Conservation (phyloP, 2,329 filamentous ascomycete species). For the Berkeleyomyces rouxiae region DNA sequence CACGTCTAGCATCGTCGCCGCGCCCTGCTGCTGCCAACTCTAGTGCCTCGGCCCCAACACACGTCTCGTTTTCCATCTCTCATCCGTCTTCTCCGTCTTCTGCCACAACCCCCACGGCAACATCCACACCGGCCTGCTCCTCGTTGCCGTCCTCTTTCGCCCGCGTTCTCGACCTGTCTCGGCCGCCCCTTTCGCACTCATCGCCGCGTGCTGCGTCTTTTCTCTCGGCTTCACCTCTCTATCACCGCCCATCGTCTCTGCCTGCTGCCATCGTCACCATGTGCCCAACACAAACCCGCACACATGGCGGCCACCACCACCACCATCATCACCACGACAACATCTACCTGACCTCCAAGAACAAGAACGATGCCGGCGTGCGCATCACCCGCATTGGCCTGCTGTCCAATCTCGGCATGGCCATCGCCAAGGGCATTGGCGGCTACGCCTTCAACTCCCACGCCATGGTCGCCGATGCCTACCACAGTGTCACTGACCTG, state of each 20-base stretch:
- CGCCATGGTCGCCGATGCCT: conserved; percentile 80
- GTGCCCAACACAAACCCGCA: conserved; percentile 5
- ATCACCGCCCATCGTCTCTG: conserved; percentile 1
- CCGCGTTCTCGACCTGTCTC: conserved; percentile 19
- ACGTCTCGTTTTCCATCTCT: conserved; percentile 6
- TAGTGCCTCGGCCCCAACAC: background rate
- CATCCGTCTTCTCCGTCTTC: background rate
- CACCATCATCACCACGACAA: conserved; percentile 84
- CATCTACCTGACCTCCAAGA: conserved; percentile 79
- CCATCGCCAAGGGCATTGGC: conserved; percentile 77
- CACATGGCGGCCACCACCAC: conserved; percentile 28
- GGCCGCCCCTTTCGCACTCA: conserved; percentile 11
- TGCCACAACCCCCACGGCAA: background rate
- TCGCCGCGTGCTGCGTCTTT: conserved; percentile 3
- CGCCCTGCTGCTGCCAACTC: background rate
- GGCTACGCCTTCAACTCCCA: conserved; percentile 93
- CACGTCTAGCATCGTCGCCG: conserved; percentile 2
- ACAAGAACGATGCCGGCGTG: conserved; percentile 54
- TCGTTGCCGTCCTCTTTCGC: conserved; percentile 15
- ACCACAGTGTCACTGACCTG: conserved; percentile 88
- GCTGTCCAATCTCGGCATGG: conserved; percentile 85
- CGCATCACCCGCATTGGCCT: conserved; percentile 39
- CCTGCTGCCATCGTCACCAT: conserved; percentile 5
- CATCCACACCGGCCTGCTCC: background rate
- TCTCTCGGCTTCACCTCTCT: conserved; percentile 3